Percentiles rank a stretch among this genome's conserved stretches.
phyloP scores from a whole-genome alignment of 148 eudicot genomes.

The Nepenthes mirabilis region DNA sequence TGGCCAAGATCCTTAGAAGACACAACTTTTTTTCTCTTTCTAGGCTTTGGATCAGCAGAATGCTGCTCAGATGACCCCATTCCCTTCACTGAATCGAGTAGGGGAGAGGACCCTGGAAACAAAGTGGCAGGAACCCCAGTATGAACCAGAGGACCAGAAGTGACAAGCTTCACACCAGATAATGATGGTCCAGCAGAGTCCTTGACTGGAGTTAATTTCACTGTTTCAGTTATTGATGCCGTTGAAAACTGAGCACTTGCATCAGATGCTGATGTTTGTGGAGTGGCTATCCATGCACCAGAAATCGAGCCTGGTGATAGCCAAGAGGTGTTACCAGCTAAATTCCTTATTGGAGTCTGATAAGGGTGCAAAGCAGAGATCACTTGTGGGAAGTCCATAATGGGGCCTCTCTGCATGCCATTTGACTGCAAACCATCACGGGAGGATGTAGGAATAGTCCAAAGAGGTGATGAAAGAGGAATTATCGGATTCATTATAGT shows the following conservation, averaged over 20 bases:
- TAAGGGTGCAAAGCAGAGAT: constrained; percentile 51
- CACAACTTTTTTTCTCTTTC: constrained; percentile 66
- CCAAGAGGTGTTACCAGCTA: constrained; percentile 55
- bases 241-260: constrained; percentile 35
- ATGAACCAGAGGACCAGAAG: constrained; percentile 24
- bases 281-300: constrained; percentile 46
- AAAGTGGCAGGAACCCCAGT: constrained; percentile 16
- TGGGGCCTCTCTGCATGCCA: constrained; percentile 32
- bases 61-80: constrained; percentile 21
- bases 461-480: constrained; percentile 66
- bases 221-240: constrained; percentile 46
- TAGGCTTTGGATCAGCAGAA: constrained; percentile 48
- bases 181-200: constrained; percentile 29
- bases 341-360: constrained; percentile 52
- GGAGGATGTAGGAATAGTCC: constrained; percentile 69
- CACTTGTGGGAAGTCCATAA: constrained; percentile 49
- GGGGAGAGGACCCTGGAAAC: too few relatives aligned
- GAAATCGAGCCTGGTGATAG: constrained; percentile 51
- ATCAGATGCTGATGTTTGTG: constrained; percentile 37
- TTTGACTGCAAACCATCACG: constrained; percentile 36
- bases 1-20: constrained; percentile 20
- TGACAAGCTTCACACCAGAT: constrained; percentile 30
- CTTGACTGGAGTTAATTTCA: constrained; percentile 48
- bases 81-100: constrained; percentile 15
- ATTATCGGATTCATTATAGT: constrained; percentile 38